Evolutionary conservation across 2,329 filamentous ascomycete species (phyloP).

Genomic region (Scopulariopsis brevicaulis): DNA sequence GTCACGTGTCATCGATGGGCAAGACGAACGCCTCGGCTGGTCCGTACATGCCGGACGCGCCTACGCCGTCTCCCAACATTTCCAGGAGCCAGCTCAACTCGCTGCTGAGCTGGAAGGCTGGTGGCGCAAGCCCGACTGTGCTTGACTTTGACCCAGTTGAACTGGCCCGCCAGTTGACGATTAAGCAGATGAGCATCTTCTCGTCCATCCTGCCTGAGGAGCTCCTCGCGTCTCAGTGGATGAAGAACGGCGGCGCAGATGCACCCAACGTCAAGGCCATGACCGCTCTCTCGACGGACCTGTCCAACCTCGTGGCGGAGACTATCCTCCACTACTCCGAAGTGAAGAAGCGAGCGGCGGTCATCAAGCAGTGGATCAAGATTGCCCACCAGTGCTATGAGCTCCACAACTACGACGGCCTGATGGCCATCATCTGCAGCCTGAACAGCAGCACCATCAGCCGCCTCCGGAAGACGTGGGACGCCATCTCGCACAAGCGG

Average conservation of each 20-base stretch:
- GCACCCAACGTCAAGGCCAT: slow-evolving; percentile 89
- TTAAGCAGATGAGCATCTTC: slow-evolving; percentile 86
- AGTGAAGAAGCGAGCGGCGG: slow-evolving; percentile 76
- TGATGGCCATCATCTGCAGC: slow-evolving; percentile 96
- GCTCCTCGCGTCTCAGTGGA: slow-evolving; percentile 86
- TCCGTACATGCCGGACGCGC: slow-evolving; percentile 60
- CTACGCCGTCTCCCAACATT: slow-evolving; percentile 57
- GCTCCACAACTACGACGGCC: slow-evolving; percentile 87
- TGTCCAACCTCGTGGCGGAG: slow-evolving; percentile 87
- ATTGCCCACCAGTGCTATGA: slow-evolving; percentile 77
- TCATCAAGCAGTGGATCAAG: slow-evolving; percentile 99
- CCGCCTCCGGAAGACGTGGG: slow-evolving; percentile 86
- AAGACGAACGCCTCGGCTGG: slow-evolving; percentile 72
- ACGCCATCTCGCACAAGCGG: slow-evolving; percentile 71
- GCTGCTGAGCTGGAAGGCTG: slow-evolving; percentile 63
- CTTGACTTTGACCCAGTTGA: slow-evolving; percentile 88
- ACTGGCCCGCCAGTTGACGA: slow-evolving; percentile 80
- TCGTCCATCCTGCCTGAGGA: slow-evolving; percentile 88
- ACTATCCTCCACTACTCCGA: slow-evolving; percentile 84
- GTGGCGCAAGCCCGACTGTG: slow-evolving; percentile 59
- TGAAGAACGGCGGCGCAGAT: slow-evolving; percentile 68
- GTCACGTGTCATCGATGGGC: slow-evolving; percentile 73
- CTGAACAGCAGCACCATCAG: slow-evolving; percentile 86
- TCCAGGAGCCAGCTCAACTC: slow-evolving; percentile 66
- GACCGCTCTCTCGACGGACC: slow-evolving; percentile 82